Percentiles rank a stretch among this genome's conserved stretches.
Conservation (phyloP, 352 stramenopile species). For the Blastocystis sp. region DNA sequence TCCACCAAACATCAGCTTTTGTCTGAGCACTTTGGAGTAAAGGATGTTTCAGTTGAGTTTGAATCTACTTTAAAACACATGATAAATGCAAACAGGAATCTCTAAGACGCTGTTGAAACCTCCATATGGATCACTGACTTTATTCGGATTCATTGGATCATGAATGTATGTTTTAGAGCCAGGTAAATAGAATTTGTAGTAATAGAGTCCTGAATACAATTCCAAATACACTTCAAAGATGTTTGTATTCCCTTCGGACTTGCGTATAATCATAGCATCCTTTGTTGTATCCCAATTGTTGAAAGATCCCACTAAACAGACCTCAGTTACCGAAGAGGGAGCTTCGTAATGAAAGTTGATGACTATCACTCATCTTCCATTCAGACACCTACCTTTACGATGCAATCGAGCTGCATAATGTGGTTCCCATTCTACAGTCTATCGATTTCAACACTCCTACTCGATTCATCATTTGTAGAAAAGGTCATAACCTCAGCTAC, state of each 20-base stretch:
- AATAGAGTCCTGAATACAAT: slow-evolving; percentile 55
- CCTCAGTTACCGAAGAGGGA: background rate
- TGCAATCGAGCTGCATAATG: slow-evolving; percentile 18
- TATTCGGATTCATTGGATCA: slow-evolving; percentile 9
- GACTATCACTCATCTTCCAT: background rate
- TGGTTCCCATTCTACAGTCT: slow-evolving; percentile 18
- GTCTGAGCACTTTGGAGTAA: slow-evolving; percentile 34
- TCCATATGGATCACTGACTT: slow-evolving; percentile 34
- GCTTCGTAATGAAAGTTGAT: slow-evolving; percentile 52
- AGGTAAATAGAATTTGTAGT: slow-evolving; percentile 62
- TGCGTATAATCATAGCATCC: slow-evolving; percentile 35
- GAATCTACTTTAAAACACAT: too few species aligned
- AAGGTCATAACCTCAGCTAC: background rate
- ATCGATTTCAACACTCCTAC: background rate
- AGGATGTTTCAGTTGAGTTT: slow-evolving; percentile 45
- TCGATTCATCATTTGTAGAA: background rate
- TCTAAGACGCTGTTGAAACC: slow-evolving; percentile 58
- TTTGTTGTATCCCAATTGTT: slow-evolving; percentile 52
- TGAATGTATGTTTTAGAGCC: background rate
- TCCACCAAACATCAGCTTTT: slow-evolving; percentile 50
- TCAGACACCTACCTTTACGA: background rate
- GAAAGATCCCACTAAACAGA: slow-evolving; percentile 52
- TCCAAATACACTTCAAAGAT: slow-evolving; percentile 55
- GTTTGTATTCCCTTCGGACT: background rate
- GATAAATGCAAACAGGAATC: too few species aligned